Conservation (phyloP, 2,329 filamentous ascomycete genomes). For the Botryosphaeria dothidea region DNA sequence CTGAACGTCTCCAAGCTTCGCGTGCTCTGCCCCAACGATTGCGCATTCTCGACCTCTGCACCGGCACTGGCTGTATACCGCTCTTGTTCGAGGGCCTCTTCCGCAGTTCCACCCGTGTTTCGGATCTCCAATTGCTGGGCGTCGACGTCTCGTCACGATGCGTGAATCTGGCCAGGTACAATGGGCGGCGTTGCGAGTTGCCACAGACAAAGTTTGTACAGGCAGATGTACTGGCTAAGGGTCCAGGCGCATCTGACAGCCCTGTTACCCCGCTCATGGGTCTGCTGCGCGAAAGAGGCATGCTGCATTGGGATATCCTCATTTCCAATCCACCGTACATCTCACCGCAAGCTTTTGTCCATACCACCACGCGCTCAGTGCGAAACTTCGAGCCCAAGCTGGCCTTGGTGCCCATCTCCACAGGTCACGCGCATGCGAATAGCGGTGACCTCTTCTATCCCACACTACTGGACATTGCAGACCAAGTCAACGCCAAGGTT, state of each 20-base stretch:
- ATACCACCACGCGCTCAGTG: conserved; percentile 70
- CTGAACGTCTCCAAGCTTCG: conserved; percentile 27
- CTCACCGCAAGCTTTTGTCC: conserved; percentile 63
- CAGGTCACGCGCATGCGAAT: background rate
- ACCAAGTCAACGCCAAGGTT: conserved; percentile 52
- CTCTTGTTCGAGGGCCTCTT: conserved; percentile 71
- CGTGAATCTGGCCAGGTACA: conserved; percentile 64
- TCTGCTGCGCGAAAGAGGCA: background rate
- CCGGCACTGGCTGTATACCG: conserved; percentile 87
- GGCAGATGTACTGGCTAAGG: conserved; percentile 9
- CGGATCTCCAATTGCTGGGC: conserved; percentile 58
- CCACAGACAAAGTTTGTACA: conserved; percentile 16
- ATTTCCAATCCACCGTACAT: conserved; percentile 93
- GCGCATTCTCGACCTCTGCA: conserved; percentile 80
- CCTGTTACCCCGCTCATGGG: background rate
- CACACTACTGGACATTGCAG: conserved; percentile 60
- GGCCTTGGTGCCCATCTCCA: conserved; percentile 63
- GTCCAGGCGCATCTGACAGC: too few relatives aligned
- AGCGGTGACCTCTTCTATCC: conserved; percentile 66
- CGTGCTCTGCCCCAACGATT: conserved; percentile 40
- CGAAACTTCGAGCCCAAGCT: conserved; percentile 77
- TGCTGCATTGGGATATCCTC: conserved; percentile 51
- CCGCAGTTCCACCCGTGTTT: conserved; percentile 28
- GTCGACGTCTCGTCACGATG: conserved; percentile 72
- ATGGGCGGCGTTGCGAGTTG: conserved; percentile 39